phyloP scores from a whole-genome alignment of 306 rosid species.

The Vachellia collinsii region DNA sequence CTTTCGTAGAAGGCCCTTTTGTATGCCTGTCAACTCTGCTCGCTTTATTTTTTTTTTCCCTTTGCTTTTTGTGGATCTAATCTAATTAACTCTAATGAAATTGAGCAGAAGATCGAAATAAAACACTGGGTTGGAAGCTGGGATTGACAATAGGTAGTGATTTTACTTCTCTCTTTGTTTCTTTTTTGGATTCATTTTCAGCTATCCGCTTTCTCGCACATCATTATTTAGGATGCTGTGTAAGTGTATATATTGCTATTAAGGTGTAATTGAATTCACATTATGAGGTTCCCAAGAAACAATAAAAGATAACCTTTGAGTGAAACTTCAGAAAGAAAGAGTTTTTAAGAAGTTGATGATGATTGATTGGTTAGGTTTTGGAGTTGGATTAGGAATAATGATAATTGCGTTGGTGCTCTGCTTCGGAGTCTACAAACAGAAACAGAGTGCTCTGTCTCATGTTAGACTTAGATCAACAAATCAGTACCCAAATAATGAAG shows the following conservation, averaged over 20 bases:
- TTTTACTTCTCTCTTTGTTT: neutral
- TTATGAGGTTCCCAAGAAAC: neutral
- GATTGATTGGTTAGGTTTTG: constrained; percentile 24
- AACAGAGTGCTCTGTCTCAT: neutral
- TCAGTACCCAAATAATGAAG: neutral
- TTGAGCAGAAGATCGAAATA: neutral
- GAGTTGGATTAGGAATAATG: constrained; percentile 29
- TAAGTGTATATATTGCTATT: neutral
- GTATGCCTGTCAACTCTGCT: too few species aligned
- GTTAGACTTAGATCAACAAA: constrained; percentile 11
- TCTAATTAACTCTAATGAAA: neutral
- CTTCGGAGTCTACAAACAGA: constrained; percentile 29
- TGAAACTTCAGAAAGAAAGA: neutral
- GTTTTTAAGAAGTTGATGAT: neutral
- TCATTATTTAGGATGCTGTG: too few species aligned
- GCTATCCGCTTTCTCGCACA: neutral
- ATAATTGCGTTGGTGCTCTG: constrained; percentile 22
- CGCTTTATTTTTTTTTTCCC: too few species aligned
- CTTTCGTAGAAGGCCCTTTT: neutral
- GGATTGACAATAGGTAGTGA: neutral
- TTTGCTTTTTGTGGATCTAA: neutral
- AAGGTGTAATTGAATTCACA: neutral
- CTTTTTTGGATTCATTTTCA: too few species aligned
- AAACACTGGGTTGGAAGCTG: neutral
- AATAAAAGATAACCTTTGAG: neutral